A percentile compares a stretch with the other conserved stretches of the same genome.
Evolutionary conservation across 306 rosid species (phyloP).

Genomic region (Gynostemma pentaphyllum): DNA sequence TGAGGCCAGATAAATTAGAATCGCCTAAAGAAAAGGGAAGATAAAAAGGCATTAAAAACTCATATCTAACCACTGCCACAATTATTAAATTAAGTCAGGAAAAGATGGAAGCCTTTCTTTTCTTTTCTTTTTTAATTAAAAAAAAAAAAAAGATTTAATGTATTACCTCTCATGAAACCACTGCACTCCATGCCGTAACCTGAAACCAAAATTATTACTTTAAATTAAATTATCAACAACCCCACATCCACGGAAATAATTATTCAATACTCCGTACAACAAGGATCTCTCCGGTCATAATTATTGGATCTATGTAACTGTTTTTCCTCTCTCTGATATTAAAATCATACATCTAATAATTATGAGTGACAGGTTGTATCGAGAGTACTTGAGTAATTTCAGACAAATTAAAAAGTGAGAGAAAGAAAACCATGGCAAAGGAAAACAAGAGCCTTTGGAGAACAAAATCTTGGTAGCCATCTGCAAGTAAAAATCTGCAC

Average conservation of each 20-base stretch:
- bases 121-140: too few species aligned
- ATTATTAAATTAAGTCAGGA: too few species aligned
- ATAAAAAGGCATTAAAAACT: slow-evolving; percentile 1
- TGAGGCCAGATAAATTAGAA: too few species aligned
- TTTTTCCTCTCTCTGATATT: too few species aligned
- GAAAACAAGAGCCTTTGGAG: slow-evolving; percentile 68
- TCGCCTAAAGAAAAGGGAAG: background rate
- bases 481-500: slow-evolving; percentile 59
- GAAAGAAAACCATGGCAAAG: slow-evolving; percentile 59
- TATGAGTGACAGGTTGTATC: too few species aligned
- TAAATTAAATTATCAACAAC: slow-evolving; percentile 5
- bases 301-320: too few species aligned
- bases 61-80: background rate
- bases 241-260: too few species aligned
- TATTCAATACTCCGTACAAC: too few species aligned
- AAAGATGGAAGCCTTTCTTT: too few species aligned
- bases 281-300: too few species aligned
- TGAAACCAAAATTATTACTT: slow-evolving; percentile 29
- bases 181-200: slow-evolving; percentile 98
- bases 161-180: slow-evolving; percentile 85
- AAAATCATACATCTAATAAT: too few species aligned
- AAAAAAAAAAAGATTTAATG: slow-evolving; percentile 19
- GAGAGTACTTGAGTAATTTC: too few species aligned
- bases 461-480: slow-evolving; percentile 52
- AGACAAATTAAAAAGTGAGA: background rate